Evolutionary conservation across 106 monocot species (phyloP), one percentile per base, ranked within the genome.

Genomic region (Triglochin maritima): DNA sequence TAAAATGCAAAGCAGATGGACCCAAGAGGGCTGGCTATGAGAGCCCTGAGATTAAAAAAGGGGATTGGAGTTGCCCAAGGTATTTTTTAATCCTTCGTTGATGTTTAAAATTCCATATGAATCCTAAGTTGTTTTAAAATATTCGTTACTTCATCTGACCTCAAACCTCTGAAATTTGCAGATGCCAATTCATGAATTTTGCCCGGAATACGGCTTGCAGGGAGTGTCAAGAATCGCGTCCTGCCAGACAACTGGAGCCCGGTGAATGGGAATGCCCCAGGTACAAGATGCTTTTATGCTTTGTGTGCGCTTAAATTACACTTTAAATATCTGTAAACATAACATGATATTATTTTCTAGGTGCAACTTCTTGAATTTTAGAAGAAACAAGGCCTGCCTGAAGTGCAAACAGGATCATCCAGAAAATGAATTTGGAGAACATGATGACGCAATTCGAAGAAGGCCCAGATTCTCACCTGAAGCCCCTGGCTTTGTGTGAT

Each of bases 1-100:
- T 85, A 2, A 69, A 80, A 65, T 96, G 95, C 75, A 84, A 81
- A 74, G 79, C 69, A 66, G 83, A 78, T 58, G 83, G 88, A 3
- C 86, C 95, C 4, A 85, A 76, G 52, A 74, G n/a, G 17, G 85
- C 76, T 43, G 67, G 80, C 13, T 44, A 42, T 9, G 47, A 44
- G 9, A 44, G 44, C 12, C 9, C 47, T 44, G 87, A 91, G 74
- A 98, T 88, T 88, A 98, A 92, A 69, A 68, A 72, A 56, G 95
- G 95, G 10, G 96, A 98, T 60, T 98, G 96, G 96, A 91, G 54
- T 64, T 98, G 96, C 52, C 74, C 78, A 66, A 49, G 76, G 96
- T 96, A 83, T 9, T 50, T 53, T 7, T 53, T 62, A 51, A 68
- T 50, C 44, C 16, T 60, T 15, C 64, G 5, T 17, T 29, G 29